Evolutionary conservation across 345 rosid genomes (phyloP), one percentile per base, ranked within the genome.

Genomic region (Syzygium jambos): DNA sequence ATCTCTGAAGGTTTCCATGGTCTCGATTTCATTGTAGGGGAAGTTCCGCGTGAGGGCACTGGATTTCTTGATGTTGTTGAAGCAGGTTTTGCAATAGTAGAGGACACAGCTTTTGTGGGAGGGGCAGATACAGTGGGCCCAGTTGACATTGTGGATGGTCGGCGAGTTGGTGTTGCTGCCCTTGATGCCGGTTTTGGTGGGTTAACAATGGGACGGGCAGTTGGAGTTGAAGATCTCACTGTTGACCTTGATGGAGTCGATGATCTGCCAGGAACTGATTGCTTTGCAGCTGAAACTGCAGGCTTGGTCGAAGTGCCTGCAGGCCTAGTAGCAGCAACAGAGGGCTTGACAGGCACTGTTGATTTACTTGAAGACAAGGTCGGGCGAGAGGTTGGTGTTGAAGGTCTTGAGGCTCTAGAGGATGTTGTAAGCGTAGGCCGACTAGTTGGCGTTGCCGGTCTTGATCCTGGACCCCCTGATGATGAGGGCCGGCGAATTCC

Each of bases 1-100:
- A 98, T 98, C 90, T 96, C 97, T n/a, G 99, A 95, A 34, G 98
- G 99, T 90, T 95, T 98, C 99, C 99, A 98, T 85, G 98, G 95
- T 87, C 98, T 93, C 87, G 98, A 91, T 91, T 94, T 96, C 86
- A 90, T 92, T 10, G 96, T 92, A 27, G 97, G 99, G 87, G 99
- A 96, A 82, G 95, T 88, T 57, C 92, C 98, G 63, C 94, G 96
- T n/a, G 98, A 94, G 87, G 94, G 86, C 83, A 89, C 92, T 51
- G 93, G 91, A 89, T 90, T 94, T 90, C 90, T 94, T 56, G 95
- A 91, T 68, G 86, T 88, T 52, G 91, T 88, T 90, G 84, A 51
- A 78, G 89, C 63, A 78, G 87, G 51, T 51, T 80, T 88, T 80
- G 87, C 23, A 29, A 85, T 80, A 27, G 89, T 52, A 49, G 85